A percentile compares a stretch with the other conserved stretches of the same genome.
These are phyloP conservation scores for Solanum verrucosum DNA, from an alignment of 257 asterid species.

Conservation along the genomic window DNA sequence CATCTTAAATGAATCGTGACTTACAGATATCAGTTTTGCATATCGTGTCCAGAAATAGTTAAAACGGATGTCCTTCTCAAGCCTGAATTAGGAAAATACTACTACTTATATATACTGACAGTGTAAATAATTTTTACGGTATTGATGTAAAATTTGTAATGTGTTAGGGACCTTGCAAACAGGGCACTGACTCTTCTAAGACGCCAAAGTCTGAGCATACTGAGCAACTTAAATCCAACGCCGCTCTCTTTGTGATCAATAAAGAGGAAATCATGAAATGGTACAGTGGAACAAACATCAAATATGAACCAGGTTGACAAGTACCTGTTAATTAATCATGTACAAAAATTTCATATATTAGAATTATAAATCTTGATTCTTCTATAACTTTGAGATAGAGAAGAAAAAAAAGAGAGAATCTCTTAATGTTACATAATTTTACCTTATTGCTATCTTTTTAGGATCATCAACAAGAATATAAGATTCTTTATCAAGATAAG, in stretches of 20 bases:
- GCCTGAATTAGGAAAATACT: constrained; percentile 26
- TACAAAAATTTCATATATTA: not conserved
- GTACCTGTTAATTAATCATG: constrained; percentile 44
- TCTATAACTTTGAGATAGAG: not conserved
- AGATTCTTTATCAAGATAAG: constrained; percentile 61
- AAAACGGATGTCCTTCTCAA: constrained; percentile 88
- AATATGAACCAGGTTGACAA: constrained; percentile 73
- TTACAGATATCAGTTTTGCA: constrained; percentile 68
- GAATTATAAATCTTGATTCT: not conserved
- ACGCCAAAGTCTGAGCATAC: constrained; percentile 96
- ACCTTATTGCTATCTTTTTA: constrained; percentile 64
- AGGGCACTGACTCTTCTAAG: constrained; percentile 82
- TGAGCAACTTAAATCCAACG: constrained; percentile 53
- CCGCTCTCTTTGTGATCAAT: constrained; percentile 43
- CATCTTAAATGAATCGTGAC: constrained; percentile 1
- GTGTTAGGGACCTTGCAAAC: constrained; percentile 52
- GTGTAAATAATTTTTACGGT: not conserved
- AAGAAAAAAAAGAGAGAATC: not conserved
- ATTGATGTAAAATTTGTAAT: not conserved
- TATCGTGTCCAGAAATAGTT: constrained; percentile 91
- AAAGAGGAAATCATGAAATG: constrained; percentile 63
- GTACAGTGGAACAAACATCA: constrained; percentile 75
- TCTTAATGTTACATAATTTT: not conserved
- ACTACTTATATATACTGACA: not conserved
- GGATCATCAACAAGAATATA: constrained; percentile 67